These are phyloP conservation scores for Erigeron canadensis DNA, from an alignment of 129 eudicot genomes.

Conservation along the genomic window DNA sequence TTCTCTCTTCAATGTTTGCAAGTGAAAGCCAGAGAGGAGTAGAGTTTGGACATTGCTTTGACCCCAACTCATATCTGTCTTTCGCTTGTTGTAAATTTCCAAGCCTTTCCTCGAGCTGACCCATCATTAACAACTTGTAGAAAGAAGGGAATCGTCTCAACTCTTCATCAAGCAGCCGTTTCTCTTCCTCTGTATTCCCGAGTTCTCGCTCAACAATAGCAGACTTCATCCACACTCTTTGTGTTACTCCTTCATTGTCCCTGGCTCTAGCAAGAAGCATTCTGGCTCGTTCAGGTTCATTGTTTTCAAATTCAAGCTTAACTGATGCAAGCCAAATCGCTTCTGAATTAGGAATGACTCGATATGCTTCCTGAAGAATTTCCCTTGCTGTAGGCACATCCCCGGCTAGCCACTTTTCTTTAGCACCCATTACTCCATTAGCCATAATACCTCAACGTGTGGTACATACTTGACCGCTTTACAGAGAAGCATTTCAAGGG, in stretches of 20 bases:
- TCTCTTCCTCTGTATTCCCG: neutral
- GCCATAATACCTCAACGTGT: too few species aligned
- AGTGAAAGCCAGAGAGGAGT: neutral
- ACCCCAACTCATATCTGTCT: neutral
- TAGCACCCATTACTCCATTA: too few species aligned
- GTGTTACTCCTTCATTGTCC: neutral
- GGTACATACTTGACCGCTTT: too few species aligned
- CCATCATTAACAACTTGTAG: neutral
- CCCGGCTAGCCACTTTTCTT: too few species aligned
- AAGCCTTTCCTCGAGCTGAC: neutral
- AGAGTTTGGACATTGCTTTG: neutral
- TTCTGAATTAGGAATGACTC: neutral
- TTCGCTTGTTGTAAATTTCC: neutral
- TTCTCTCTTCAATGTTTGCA: neutral
- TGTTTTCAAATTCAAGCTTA: neutral
- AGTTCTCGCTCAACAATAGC: neutral
- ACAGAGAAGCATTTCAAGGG: too few species aligned
- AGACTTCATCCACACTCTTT: constrained; percentile 1
- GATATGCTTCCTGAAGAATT: neutral
- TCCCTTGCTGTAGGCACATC: too few species aligned
- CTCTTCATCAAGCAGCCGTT: neutral
- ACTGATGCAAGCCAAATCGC: neutral
- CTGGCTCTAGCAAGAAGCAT: neutral
- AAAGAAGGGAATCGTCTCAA: neutral
- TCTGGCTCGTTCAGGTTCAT: neutral